Evolutionary conservation across 2,329 filamentous ascomycete species (phyloP).

Genomic region (Diaporthe amygdali): DNA sequence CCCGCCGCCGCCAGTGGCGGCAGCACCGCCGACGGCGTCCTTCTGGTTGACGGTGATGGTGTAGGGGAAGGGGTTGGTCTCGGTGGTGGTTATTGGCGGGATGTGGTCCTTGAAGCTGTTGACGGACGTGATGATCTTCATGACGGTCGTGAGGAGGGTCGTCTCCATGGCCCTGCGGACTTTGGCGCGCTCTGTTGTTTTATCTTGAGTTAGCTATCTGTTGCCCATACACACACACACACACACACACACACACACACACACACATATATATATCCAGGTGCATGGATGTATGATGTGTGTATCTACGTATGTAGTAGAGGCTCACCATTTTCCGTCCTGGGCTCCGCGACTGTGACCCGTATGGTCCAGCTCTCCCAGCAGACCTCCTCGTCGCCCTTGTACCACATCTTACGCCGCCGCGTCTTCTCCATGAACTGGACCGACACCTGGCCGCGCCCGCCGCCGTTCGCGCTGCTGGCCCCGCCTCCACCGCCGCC

Average conservation of each 20-base stretch:
- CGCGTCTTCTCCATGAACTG: constrained; percentile 92
- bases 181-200: constrained; percentile 75
- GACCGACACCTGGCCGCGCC: constrained; percentile 79
- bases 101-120: constrained; percentile 95
- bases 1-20: not conserved
- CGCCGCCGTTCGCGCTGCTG: constrained; percentile 43
- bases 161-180: constrained; percentile 91
- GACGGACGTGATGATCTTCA: constrained; percentile 88
- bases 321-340: constrained; percentile 81
- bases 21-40: constrained; percentile 39
- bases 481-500: constrained; percentile 15
- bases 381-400: constrained; percentile 87
- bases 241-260: too few relatives aligned
- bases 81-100: constrained; percentile 91
- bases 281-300: not conserved
- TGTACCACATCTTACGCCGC: constrained; percentile 78
- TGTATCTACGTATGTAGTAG: not conserved
- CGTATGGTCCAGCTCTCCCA: constrained; percentile 97
- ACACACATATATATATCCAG: not conserved
- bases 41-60: constrained; percentile 89
- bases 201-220: too few relatives aligned
- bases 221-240: too few relatives aligned
- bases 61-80: constrained; percentile 93
- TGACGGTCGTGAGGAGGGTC: constrained; percentile 82
- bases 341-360: constrained; percentile 88